Evolutionary conservation across 2,329 filamentous ascomycete genomes (phyloP), one percentile per base, ranked within the genome.

Genomic region (Colletotrichum tabaci): DNA sequence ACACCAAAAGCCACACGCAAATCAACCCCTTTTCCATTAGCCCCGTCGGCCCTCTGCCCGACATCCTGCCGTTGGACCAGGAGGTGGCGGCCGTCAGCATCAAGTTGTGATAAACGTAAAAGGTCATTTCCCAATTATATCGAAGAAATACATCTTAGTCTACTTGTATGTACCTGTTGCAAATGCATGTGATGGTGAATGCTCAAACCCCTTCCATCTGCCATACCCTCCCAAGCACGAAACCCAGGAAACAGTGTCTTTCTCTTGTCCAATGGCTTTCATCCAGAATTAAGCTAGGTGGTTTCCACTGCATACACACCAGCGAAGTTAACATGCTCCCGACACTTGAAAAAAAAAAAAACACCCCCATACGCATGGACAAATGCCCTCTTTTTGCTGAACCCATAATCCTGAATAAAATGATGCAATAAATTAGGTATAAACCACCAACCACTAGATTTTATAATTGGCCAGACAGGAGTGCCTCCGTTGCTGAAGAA

Each of bases 21-120:
- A 92, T 93, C 79, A 93, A 93, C 81, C 91, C 90, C 18, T 81
- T 85, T 61, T 85, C 87, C 49, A 97, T 99, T 79, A 96, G 94
- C 30, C 95, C 96, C 1, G 79, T 97, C 18, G 96, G 96, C 0
- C 96, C 96, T 6, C 76, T 94, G 78, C 95, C 95, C 49, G 88
- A 97, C 83, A 92, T 99, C 73, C 77, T 98, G 82, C 89, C 88
- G 5, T 84, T 93, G 76, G 92, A 92, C 52, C 90, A 96, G 77
- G 95, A 98, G 84, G 94, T 98, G 7, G 75, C 85, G 9, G 91
- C 90, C 52, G 91, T 79, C 21, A 78, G 76, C 61, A 71, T 44
- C 3, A 52, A 62, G 42, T 9, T 55, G 26, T 68, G 16, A 68
- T 13, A 7, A 15, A 21, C n/a, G 9, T 21, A 10, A 21, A 18